A percentile compares a stretch with the other conserved stretches of the same genome.
Evolutionary conservation across 176 grass and related monocot species (phyloP).

Genomic region (Pontederia crassipes): DNA sequence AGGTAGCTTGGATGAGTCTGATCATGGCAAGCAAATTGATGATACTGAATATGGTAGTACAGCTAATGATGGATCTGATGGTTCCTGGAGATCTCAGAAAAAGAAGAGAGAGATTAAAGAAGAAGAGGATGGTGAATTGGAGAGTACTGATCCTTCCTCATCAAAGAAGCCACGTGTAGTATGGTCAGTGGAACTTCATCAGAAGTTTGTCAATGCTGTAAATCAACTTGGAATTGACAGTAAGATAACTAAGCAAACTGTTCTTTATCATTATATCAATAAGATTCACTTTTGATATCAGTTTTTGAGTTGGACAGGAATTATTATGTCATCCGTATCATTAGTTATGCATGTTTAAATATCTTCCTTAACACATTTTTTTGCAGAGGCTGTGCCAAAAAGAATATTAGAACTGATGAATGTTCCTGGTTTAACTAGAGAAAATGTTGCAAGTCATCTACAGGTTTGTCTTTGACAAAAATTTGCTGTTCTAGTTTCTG

Average conservation of each 20-base stretch:
- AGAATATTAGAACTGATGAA: constrained; percentile 99
- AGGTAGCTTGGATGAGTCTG: constrained; percentile 1
- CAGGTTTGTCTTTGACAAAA: constrained; percentile 29
- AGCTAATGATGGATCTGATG: neutral
- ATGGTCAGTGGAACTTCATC: constrained; percentile 17
- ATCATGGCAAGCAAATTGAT: neutral
- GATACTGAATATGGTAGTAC: neutral
- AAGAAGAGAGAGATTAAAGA: constrained; percentile 4
- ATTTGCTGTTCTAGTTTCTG: no score
- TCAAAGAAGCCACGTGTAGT: constrained; percentile 7
- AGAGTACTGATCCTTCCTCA: neutral
- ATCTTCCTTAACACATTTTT: no score
- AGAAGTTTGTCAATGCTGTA: constrained; percentile 15
- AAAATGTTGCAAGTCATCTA: constrained; percentile 98
- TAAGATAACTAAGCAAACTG: neutral
- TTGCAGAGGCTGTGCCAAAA: constrained; percentile 96
- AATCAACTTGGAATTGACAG: constrained; percentile 7
- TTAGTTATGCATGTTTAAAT: no score
- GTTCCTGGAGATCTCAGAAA: neutral
- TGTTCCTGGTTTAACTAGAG: constrained; percentile 96
- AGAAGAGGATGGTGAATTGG: constrained; percentile 9
- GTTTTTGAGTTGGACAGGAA: no score
- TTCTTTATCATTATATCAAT: no score
- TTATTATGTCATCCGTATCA: no score
- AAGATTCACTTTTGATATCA: no score